Conservation (phyloP, 805 yeast species). For the Candida manassasensis region DNA sequence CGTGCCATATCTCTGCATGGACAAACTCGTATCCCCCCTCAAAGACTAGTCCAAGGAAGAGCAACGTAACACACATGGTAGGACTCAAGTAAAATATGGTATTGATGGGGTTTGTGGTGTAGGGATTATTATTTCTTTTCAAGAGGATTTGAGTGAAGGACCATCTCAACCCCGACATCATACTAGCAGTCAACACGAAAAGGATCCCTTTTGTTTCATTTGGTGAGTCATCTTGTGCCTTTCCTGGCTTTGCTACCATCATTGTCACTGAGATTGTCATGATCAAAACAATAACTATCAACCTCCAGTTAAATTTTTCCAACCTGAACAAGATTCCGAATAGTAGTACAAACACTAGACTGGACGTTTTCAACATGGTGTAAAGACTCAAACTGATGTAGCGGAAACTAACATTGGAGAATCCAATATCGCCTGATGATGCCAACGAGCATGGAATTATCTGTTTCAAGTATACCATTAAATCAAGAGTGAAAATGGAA, state of each 20-base stretch:
- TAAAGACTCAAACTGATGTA: slow-evolving; percentile 78
- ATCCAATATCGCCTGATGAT: slow-evolving; percentile 89
- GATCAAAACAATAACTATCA: slow-evolving; percentile 63
- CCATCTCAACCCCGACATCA: slow-evolving; percentile 91
- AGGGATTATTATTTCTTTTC: slow-evolving; percentile 42
- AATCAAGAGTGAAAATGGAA: slow-evolving; percentile 17
- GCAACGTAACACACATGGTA: slow-evolving; percentile 62
- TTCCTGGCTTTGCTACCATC: slow-evolving; percentile 59
- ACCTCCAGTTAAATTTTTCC: slow-evolving; percentile 66
- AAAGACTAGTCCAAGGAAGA: slow-evolving; percentile 56
- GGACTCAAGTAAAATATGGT: slow-evolving; percentile 86
- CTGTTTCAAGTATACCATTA: slow-evolving; percentile 38
- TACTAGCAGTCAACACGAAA: slow-evolving; percentile 71
- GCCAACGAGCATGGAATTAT: slow-evolving; percentile 84
- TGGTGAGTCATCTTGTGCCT: slow-evolving; percentile 12
- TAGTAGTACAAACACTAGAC: slow-evolving; percentile 80
- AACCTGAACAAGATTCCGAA: slow-evolving; percentile 81
- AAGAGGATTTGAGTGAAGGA: slow-evolving; percentile 84
- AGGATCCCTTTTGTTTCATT: slow-evolving; percentile 53
- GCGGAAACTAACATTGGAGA: slow-evolving; percentile 79
- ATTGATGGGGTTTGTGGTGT: slow-evolving; percentile 69
- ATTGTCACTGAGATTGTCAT: slow-evolving; percentile 83
- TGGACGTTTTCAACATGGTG: slow-evolving; percentile 89
- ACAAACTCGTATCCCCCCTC: slow-evolving; percentile 64
- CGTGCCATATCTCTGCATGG: slow-evolving; percentile 56